A percentile compares a stretch with the other conserved stretches of the same genome.
phyloP scores from a whole-genome alignment of 2,329 filamentous ascomycete species.

The Cylindrodendrum hubeiense region DNA sequence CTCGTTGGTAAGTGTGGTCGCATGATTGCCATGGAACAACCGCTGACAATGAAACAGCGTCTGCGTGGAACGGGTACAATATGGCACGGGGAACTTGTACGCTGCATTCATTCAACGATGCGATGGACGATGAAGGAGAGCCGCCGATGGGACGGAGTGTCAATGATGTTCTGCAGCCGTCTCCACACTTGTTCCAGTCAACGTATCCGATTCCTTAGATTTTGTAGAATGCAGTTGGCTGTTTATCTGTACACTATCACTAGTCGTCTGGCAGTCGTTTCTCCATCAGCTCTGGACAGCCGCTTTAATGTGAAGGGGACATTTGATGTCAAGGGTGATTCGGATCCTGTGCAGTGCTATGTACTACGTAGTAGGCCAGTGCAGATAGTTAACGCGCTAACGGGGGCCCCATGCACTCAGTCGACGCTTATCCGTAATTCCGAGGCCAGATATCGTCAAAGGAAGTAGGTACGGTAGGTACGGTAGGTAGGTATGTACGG shows the following conservation, averaged over 20 bases:
- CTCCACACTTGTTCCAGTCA: conserved; percentile 43
- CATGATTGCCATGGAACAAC: too few species aligned
- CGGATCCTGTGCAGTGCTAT: too few species aligned
- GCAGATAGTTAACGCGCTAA: too few species aligned
- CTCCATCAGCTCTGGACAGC: not conserved
- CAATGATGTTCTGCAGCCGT: conserved; percentile 67
- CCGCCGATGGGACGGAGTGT: conserved; percentile 68
- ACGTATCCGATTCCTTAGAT: conserved; percentile 29
- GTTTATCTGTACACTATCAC: conserved; percentile 44
- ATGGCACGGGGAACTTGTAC: conserved; percentile 81
- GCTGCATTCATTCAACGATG: conserved; percentile 82
- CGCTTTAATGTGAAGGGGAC: too few species aligned
- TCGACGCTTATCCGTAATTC: too few species aligned
- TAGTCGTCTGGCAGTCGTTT: conserved; percentile 1
- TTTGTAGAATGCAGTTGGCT: conserved; percentile 34
- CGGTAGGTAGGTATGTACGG: too few species aligned
- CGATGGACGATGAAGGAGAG: conserved; percentile 72
- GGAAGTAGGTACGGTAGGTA: not conserved
- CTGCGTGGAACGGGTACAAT: conserved; percentile 84
- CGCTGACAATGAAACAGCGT: conserved; percentile 65
- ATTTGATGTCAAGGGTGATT: too few species aligned
- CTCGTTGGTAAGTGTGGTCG: conserved; percentile 69
- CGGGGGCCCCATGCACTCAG: too few species aligned
- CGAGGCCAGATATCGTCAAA: conserved; percentile 24
- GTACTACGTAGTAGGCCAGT: too few species aligned